Base-by-base conservation (phyloP, 805 yeast genomes). In the Wickerhamomyces bisporus region DNA sequence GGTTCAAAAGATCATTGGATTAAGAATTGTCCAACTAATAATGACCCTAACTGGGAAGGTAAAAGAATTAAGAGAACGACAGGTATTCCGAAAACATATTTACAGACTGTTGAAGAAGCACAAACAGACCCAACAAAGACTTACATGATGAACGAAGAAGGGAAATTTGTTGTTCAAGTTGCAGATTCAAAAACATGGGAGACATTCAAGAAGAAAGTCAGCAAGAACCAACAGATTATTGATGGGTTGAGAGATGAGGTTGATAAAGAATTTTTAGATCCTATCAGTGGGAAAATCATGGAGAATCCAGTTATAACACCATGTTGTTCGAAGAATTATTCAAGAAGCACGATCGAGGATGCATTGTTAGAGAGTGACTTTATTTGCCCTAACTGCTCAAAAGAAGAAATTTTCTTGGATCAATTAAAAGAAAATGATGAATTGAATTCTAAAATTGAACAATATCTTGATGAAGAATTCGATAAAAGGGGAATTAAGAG, bases 1-100 rank as follows among this genome's bases (percentile, higher is more conserved):
- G 98, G 98, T 35, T 86, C 85, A 21, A 86, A 87, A 60, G 93
- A 87, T 40, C 99, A 93, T 60, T 91, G 95, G 88, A 91, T 93
- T 42, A 85, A 84, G 55, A 86, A 88, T 52, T 93, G 99, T 67
- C 98, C 99, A 0, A 86, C 95, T 3, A 83, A 86, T 53, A 79
- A 77, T 31, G 98, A 91, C 61, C 96, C 96, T 2, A 85, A 79
- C 50, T 88, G 88, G 73, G 98, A 91, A 56, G 95, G 95, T 15
- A 86, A 86, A 55, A 73, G 94, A 43, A 83, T 93, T 34, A 83
- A 86, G 51, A 75, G 95, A 50, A 89, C 97, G 0, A 93, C 98
- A 0, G 99, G 99, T 80, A 93, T 93, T 55, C 99, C 99, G 2
- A 84, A 82, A 61, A 82, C 94, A 25, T 87, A 87, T 60, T 75